A percentile compares a stretch with the other conserved stretches of the same genome.
Evolutionary conservation across 176 grass and related monocot species (phyloP).

Genomic region (Phoenix dactylifera): DNA sequence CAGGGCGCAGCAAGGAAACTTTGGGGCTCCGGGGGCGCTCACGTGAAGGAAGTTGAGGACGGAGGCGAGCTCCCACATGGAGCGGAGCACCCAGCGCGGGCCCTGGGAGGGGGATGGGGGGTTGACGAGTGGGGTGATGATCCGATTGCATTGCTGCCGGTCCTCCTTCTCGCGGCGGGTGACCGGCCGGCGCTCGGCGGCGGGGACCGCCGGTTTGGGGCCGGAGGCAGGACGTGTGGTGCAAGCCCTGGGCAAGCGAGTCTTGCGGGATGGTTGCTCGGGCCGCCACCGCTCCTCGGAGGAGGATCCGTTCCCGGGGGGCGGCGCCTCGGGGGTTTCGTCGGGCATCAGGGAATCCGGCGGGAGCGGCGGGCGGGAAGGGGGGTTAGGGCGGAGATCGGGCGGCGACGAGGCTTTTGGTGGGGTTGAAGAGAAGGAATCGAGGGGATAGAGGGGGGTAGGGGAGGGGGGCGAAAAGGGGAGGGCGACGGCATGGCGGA

Average conservation of each 20-base stretch:
- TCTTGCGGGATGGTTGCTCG: neutral
- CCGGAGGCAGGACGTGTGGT: neutral
- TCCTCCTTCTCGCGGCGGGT: conserved; percentile 14
- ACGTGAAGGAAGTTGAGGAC: conserved; percentile 19
- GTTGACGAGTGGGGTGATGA: conserved; percentile 7
- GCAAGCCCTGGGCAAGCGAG: conserved; percentile 7
- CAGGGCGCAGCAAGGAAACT: neutral
- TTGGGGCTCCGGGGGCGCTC: neutral
- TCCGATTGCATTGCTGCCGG: neutral
- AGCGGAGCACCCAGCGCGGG: conserved; percentile 6
- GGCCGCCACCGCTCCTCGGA: too few species aligned
- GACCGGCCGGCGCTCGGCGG: conserved; percentile 1
- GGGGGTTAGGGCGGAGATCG: conserved; percentile 4
- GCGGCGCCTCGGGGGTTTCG: neutral
- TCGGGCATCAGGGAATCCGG: conserved; percentile 1
- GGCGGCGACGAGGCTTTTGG: neutral
- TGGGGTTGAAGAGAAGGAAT: neutral
- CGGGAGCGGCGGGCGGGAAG: neutral
- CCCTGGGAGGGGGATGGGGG: conserved; percentile 4
- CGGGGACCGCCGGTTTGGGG: neutral
- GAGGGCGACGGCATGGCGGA: conserved; percentile 15
- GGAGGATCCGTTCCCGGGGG: conserved; percentile 8
- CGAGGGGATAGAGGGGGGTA: neutral
- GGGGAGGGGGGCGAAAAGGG: neutral
- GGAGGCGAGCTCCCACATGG: conserved; percentile 20